Conservation (phyloP, 129 eudicot genomes). For the Ambrosia artemisiifolia region DNA sequence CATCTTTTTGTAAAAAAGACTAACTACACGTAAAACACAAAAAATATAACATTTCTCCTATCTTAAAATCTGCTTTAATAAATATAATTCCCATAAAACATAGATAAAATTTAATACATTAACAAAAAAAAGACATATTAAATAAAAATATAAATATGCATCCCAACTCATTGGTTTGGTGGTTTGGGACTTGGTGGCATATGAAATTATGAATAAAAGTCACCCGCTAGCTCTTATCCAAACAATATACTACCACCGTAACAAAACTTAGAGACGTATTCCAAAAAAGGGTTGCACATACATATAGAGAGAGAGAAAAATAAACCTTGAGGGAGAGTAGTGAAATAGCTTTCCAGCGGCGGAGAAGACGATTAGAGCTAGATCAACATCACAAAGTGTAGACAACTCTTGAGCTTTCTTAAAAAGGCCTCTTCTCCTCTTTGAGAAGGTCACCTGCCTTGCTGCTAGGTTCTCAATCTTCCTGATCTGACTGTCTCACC, state of each 20-base stretch:
- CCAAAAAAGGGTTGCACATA: too few species aligned
- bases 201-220: neutral
- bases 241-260: too few species aligned
- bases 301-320: neutral
- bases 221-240: slow-evolving; percentile 20
- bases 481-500: slow-evolving; percentile 39
- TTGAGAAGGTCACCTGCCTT: slow-evolving; percentile 43
- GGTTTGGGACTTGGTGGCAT: slow-evolving; percentile 9
- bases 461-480: slow-evolving; percentile 38
- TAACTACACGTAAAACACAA: too few species aligned
- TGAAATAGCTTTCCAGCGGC: slow-evolving; percentile 40
- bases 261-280: too few species aligned
- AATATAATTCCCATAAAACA: too few species aligned
- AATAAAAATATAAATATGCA: neutral
- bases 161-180: slow-evolving; percentile 5
- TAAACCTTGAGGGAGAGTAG: slow-evolving; percentile 28
- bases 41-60: too few species aligned
- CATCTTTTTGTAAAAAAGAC: too few species aligned
- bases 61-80: too few species aligned
- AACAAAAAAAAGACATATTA: neutral
- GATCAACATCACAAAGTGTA: slow-evolving; percentile 34
- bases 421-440: slow-evolving; percentile 36
- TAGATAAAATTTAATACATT: neutral
- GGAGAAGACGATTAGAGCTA: slow-evolving; percentile 38
- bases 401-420: slow-evolving; percentile 39